Conservation (phyloP, 1,139 yeast genomes). For the Geotrichum europaeum region DNA sequence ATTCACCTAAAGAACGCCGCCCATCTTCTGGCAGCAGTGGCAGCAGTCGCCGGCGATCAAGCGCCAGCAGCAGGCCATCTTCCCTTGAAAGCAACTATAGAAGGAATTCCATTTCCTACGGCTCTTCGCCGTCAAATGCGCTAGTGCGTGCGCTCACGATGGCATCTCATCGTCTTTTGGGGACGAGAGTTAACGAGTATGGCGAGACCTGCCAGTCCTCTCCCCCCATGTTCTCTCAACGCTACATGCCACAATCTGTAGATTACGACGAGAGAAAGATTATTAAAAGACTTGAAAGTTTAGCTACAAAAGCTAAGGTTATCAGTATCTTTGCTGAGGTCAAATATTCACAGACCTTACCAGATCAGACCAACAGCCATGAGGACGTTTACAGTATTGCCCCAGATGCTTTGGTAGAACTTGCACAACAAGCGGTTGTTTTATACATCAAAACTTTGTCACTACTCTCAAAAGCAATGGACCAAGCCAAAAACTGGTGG, state of each 20-base stretch:
- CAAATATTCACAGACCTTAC: slow-evolving; percentile 76
- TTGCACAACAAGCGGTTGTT: slow-evolving; percentile 80
- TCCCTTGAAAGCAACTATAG: slow-evolving; percentile 10
- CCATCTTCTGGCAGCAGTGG: slow-evolving; percentile 8
- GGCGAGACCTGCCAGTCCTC: slow-evolving; percentile 27
- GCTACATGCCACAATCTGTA: slow-evolving; percentile 20
- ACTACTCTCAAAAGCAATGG: slow-evolving; percentile 78
- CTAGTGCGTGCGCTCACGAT: slow-evolving; percentile 78
- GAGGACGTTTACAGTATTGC: slow-evolving; percentile 40
- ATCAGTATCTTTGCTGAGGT: slow-evolving; percentile 86
- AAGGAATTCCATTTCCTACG: slow-evolving; percentile 37
- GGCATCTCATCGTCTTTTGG: slow-evolving; percentile 84
- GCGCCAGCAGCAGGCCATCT: slow-evolving; percentile 5
- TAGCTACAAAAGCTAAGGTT: slow-evolving; percentile 88
- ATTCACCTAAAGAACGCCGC: slow-evolving; percentile 23
- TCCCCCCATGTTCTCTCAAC: slow-evolving; percentile 34
- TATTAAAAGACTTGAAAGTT: slow-evolving; percentile 54
- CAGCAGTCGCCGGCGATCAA: slow-evolving; percentile 18
- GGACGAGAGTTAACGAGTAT: slow-evolving; percentile 36
- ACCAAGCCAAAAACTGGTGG: slow-evolving; percentile 87
- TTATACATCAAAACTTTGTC: slow-evolving; percentile 79
- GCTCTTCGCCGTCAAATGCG: slow-evolving; percentile 82
- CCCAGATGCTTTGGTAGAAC: slow-evolving; percentile 50
- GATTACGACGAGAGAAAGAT: slow-evolving; percentile 36
- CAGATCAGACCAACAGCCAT: slow-evolving; percentile 36